phyloP scores from a whole-genome alignment of 768 basidiomycete genomes.

The Suillus subluteus region DNA sequence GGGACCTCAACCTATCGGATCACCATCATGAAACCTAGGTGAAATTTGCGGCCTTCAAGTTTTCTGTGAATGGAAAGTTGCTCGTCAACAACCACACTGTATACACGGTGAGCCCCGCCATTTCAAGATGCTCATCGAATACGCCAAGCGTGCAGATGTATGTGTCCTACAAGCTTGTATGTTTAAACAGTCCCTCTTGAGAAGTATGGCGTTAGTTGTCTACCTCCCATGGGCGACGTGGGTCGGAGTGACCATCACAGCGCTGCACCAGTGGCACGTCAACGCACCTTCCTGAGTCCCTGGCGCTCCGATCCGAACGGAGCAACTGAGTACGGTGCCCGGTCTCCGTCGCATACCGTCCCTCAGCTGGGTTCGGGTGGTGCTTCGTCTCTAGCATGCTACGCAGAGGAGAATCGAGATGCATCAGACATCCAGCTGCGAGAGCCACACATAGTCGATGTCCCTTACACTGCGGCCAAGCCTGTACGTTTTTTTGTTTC shows the following conservation, averaged over 20 bases:
- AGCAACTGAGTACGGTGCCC: neutral
- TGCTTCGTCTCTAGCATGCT: neutral
- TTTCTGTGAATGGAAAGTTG: neutral
- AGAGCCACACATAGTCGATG: neutral
- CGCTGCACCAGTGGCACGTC: neutral
- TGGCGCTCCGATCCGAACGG: neutral
- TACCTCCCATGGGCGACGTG: neutral
- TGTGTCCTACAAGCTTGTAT: neutral
- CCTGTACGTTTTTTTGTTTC: neutral
- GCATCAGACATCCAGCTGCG: neutral
- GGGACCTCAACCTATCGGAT: neutral
- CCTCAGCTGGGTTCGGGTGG: neutral
- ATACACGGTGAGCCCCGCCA: neutral
- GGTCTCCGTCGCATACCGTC: neutral
- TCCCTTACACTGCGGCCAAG: neutral
- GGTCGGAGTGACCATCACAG: neutral
- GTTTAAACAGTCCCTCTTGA: neutral
- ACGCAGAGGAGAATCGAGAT: neutral
- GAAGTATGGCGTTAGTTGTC: neutral
- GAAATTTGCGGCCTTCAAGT: neutral
- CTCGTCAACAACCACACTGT: neutral
- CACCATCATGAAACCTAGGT: neutral
- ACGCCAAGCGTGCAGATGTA: neutral
- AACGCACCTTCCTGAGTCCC: neutral
- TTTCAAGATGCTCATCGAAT: neutral